phyloP scores from a whole-genome alignment of 2,329 filamentous ascomycete genomes.

The Claviceps sp. region DNA sequence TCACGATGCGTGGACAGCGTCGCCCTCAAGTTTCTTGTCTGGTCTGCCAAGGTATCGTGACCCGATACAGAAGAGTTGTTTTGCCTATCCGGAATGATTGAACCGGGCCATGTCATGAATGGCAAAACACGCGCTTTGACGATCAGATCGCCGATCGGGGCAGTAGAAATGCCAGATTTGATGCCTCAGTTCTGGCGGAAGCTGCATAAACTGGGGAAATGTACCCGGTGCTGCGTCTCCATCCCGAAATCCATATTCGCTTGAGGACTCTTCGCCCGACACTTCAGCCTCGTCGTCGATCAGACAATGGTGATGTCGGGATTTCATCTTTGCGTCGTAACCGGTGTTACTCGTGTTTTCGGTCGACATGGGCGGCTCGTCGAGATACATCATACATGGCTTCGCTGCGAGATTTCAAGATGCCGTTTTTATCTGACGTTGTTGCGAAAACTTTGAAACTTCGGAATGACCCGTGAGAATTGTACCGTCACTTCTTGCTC shows the following conservation, averaged over 20 bases:
- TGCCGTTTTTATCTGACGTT: too few relatives aligned
- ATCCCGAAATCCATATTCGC: neutral
- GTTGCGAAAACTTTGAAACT: too few relatives aligned
- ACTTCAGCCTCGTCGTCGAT: conserved; percentile 7
- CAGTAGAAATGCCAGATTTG: conserved; percentile 22
- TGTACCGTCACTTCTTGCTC: too few relatives aligned
- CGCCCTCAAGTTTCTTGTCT: conserved; percentile 15
- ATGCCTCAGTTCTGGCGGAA: conserved; percentile 22
- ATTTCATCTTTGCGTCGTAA: conserved; percentile 2
- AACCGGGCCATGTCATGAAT: conserved; percentile 4
- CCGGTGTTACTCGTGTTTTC: conserved; percentile 1
- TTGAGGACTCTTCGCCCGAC: neutral
- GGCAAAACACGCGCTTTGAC: conserved; percentile 11
- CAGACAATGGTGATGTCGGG: neutral
- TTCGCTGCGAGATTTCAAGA: neutral
- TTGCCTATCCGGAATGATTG: conserved; percentile 1
- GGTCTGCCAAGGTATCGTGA: conserved; percentile 12
- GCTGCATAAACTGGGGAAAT: conserved; percentile 14
- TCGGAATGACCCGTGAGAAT: too few relatives aligned
- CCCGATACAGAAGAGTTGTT: conserved; percentile 6
- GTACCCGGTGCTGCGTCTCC: neutral
- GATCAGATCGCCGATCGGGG: conserved; percentile 16
- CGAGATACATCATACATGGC: neutral
- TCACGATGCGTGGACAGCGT: conserved; percentile 23
- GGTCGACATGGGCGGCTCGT: neutral